These are phyloP conservation scores for Iris macrosiphon DNA, from an alignment of 106 monocot genomes.

Conservation along the genomic window DNA sequence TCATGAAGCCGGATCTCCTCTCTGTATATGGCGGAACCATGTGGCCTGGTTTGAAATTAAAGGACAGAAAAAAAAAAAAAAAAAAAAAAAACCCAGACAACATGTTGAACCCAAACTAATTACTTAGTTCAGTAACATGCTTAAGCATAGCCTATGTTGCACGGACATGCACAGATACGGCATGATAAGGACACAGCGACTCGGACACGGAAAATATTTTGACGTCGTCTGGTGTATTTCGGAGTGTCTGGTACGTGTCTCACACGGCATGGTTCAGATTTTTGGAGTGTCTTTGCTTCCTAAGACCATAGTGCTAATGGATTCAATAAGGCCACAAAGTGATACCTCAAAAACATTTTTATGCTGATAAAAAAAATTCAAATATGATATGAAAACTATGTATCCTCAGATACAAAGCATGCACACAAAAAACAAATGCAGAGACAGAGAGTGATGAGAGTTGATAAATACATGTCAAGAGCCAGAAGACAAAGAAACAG, in stretches of 20 bases:
- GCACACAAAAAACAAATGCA: background rate
- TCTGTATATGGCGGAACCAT: constrained; percentile 13
- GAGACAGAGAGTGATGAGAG: background rate
- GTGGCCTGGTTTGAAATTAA: constrained; percentile 22
- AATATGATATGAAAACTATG: background rate
- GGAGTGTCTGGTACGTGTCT: too few relatives aligned
- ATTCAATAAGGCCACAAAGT: background rate
- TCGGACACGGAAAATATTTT: too few relatives aligned
- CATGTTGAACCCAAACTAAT: background rate
- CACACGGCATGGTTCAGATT: too few relatives aligned
- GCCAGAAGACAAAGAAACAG: background rate
- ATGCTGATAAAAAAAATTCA: background rate
- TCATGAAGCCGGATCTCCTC: constrained; percentile 72
- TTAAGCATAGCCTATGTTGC: background rate
- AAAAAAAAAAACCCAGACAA: background rate
- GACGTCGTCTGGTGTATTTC: too few relatives aligned
- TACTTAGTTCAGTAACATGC: background rate
- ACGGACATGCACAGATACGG: too few relatives aligned
- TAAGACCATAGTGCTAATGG: too few relatives aligned
- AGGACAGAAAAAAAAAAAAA: background rate
- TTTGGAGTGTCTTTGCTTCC: too few relatives aligned
- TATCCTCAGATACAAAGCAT: background rate
- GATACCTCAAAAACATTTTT: background rate
- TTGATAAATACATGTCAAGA: background rate
- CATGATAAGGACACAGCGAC: too few relatives aligned